phyloP scores from a whole-genome alignment of 257 asterid species.

The Lavandula angustifolia region DNA sequence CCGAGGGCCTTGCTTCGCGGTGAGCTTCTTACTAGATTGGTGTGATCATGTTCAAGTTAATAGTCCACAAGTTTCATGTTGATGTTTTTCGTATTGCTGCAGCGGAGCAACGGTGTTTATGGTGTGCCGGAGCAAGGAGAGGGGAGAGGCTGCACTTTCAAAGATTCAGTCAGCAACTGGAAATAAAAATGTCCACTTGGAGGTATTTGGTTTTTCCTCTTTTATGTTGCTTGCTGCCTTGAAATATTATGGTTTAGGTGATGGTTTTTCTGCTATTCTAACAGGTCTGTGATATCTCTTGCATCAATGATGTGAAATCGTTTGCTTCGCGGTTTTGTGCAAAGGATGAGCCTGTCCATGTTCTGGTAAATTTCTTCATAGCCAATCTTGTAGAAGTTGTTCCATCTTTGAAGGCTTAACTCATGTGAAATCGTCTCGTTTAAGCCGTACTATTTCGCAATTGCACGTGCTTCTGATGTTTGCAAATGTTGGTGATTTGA shows the following conservation, averaged over 20 bases:
- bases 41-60: not conserved
- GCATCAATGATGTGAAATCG: constrained; percentile 65
- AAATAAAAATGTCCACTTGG: constrained; percentile 71
- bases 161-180: constrained; percentile 69
- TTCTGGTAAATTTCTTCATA: constrained; percentile 56
- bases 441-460: not conserved
- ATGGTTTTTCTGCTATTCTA: not conserved
- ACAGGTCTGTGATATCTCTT: constrained; percentile 86
- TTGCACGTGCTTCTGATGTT: not conserved
- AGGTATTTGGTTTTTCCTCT: constrained; percentile 46
- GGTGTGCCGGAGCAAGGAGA: constrained; percentile 84
- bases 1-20: constrained; percentile 93
- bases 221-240: not conserved
- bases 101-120: constrained; percentile 87
- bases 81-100: constrained; percentile 26
- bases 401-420: too few relatives aligned
- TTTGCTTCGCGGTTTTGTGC: constrained; percentile 69
- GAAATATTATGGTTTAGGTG: not conserved
- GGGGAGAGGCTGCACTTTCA: constrained; percentile 85
- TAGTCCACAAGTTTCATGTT: not conserved
- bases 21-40: constrained; percentile 24
- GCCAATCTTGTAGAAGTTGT: not conserved
- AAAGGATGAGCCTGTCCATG: constrained; percentile 69
- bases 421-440: too few relatives aligned
- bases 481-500: constrained; percentile 20